These are phyloP conservation scores for Dictyostelium capitatum DNA, from an alignment of 78 protist species.

Conservation along the genomic window DNA sequence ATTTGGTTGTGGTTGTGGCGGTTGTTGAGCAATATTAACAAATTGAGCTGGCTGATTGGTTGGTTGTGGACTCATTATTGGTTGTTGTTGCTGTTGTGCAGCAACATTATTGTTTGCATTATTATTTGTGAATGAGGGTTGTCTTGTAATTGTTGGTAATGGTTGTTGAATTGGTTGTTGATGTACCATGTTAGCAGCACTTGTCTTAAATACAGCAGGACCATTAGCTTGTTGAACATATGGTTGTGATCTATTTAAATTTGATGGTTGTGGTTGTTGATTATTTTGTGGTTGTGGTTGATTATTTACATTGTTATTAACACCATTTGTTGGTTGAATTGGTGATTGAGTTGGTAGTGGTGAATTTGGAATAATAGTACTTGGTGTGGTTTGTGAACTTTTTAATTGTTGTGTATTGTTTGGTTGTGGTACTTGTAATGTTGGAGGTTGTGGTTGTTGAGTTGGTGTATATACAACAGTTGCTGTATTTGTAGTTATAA, in stretches of 20 bases:
- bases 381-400: slow-evolving; percentile 32
- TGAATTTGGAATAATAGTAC: background rate
- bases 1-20: background rate
- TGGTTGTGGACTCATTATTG: background rate
- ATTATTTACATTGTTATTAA: background rate
- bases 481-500: background rate
- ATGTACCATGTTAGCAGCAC: background rate
- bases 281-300: background rate
- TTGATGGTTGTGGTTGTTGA: background rate
- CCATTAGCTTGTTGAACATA: background rate
- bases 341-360: slow-evolving; percentile 28
- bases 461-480: background rate
- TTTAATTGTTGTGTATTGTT: background rate
- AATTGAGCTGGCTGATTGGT: background rate
- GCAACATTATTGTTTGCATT: too few species aligned
- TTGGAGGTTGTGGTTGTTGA: background rate
- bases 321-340: background rate
- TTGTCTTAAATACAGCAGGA: background rate
- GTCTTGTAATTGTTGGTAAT: slow-evolving; percentile 3
- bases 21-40: background rate
- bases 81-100: background rate
- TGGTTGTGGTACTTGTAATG: background rate
- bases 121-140: background rate
- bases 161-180: background rate
- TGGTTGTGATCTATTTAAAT: background rate